These are phyloP conservation scores for Chrysoporthe austroafricana DNA, from an alignment of 2,329 filamentous ascomycete genomes.

Conservation along the genomic window DNA sequence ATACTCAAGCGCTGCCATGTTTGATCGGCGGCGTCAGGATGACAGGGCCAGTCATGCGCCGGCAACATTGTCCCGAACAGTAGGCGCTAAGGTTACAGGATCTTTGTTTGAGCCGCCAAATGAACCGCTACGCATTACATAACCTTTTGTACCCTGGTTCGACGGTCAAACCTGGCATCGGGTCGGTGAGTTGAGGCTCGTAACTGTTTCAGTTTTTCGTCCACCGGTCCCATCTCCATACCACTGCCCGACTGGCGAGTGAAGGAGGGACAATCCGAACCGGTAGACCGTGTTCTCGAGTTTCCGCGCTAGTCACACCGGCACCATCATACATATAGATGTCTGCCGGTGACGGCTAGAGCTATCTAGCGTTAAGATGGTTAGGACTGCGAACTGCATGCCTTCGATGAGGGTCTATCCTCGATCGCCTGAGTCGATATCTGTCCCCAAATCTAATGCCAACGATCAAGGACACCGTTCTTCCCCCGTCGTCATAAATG, in stretches of 20 bases:
- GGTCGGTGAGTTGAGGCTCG: background rate
- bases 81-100: background rate
- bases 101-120: background rate
- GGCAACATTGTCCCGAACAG: background rate
- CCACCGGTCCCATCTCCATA: background rate
- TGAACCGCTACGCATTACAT: background rate
- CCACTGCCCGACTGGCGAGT: background rate
- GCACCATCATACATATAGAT: no score
- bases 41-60: conserved; percentile 1
- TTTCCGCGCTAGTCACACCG: no score
- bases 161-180: background rate
- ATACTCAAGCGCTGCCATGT: conserved; percentile 12
- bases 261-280: no score
- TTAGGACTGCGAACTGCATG: no score
- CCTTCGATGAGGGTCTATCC: no score
- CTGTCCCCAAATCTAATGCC: no score
- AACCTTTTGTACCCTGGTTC: background rate
- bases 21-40: conserved; percentile 27
- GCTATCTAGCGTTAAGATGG: no score
- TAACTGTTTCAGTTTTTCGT: background rate
- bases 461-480: no score
- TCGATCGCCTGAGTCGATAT: no score
- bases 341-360: no score
- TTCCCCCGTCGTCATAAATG: no score
- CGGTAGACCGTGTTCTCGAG: no score